Conservation (phyloP, 768 basidiomycete species). For the Hygrocybe coccinea region DNA sequence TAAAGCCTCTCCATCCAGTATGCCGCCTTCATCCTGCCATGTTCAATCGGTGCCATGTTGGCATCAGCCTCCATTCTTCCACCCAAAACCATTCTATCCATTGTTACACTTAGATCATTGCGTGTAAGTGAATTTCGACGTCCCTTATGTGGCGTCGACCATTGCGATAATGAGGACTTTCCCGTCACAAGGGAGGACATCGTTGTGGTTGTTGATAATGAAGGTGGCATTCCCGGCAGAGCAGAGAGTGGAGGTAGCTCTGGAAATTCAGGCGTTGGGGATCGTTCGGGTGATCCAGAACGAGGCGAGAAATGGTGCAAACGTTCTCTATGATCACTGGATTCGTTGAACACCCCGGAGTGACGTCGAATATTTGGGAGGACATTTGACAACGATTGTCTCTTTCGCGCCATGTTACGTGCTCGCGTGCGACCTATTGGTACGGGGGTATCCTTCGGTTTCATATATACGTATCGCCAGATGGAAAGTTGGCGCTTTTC, state of each 20-base stretch:
- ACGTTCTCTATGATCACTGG: conserved; percentile 28
- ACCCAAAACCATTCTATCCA: conserved; percentile 68
- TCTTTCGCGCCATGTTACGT: conserved; percentile 32
- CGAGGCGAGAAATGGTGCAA: conserved; percentile 38
- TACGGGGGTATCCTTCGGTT: conserved; percentile 51
- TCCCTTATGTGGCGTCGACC: conserved; percentile 27
- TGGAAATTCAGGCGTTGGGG: conserved; percentile 35
- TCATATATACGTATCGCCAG: conserved; percentile 70
- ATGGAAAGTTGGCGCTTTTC: conserved; percentile 52
- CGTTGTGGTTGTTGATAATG: conserved; percentile 48
- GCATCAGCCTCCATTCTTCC: conserved; percentile 42
- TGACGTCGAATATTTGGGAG: not conserved
- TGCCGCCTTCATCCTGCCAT: conserved; percentile 63
- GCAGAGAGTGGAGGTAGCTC: conserved; percentile 43
- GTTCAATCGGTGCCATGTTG: conserved; percentile 41
- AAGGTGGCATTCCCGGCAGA: conserved; percentile 50
- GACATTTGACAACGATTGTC: conserved; percentile 35
- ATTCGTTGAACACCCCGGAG: not conserved
- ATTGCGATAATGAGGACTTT: conserved; percentile 22
- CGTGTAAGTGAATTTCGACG: conserved; percentile 45
- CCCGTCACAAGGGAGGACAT: conserved; percentile 47
- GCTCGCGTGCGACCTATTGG: conserved; percentile 30
- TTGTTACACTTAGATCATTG: conserved; percentile 53
- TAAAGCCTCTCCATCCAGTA: conserved; percentile 69
- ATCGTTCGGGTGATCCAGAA: conserved; percentile 29